Evolutionary conservation across 139 green algal species (phyloP), one percentile per base, ranked within the genome.

Genomic region (Tetradesmus lagerheimii): DNA sequence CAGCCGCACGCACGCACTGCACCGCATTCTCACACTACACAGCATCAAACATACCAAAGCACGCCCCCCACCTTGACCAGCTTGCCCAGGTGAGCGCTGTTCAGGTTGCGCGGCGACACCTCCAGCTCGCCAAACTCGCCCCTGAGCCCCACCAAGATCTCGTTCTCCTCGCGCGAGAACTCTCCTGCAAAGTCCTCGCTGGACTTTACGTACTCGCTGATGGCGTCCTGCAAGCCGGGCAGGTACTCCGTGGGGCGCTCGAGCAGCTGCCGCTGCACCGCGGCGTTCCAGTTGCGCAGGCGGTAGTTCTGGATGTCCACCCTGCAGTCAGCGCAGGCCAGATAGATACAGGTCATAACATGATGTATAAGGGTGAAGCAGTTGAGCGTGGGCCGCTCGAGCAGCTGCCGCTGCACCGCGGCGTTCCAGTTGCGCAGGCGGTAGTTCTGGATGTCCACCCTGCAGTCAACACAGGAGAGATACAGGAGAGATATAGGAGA

Each of bases 61-160:
- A 31, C 12, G 50, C 67, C 67, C 14, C 31, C 31, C 57, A 71
- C 57, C 87, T 91, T 91, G 64, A 99, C 98, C 62, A 99, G 91
- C 91, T 97, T 94, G 92, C 94, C 94, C 57, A 99, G 90, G 79
- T 96, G 94, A 23, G 85, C 57, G 3, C 95, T 96, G 8, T 95
- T 94, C 18, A 99, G 94, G 57, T 97, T 89, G 16, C 98, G 90
- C 0, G 98, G 98, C 0, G 97, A 98, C 27, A 99, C 93, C 74
- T 95, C 91, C 79, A 97, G 85, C n/a, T 89, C 91, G 1, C 98
- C 98, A 94, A 99, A 99, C 64, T 97, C 95, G n/a, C 97, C 98
- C 35, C 91, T 94, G 34, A 99, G 96, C 6, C 94, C 95, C 31
- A 99, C 93, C 66, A 93, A 92, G 27, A 99, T 83, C 71, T 91